Conservation (phyloP, 2,329 filamentous ascomycete species). For the Aspergillus quadricinctus region DNA sequence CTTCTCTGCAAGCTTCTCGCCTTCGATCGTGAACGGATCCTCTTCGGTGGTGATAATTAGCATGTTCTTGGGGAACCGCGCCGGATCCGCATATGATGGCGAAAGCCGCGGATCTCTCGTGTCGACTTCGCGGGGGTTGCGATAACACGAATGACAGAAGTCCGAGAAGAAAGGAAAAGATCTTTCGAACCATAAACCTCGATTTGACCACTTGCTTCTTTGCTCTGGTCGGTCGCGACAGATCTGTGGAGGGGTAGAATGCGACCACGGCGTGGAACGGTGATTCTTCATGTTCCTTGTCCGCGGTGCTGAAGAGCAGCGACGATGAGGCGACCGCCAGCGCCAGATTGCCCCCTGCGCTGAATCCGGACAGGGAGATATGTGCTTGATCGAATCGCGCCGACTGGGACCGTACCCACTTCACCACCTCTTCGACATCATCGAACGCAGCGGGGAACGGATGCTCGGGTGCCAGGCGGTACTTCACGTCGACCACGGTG, state of each 20-base stretch:
- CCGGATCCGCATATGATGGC: not conserved
- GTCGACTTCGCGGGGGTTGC: not conserved
- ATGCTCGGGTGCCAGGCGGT: constrained; percentile 37
- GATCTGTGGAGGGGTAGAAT: not conserved
- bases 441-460: constrained; percentile 36
- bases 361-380: constrained; percentile 38
- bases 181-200: not conserved
- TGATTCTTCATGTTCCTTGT: not conserved
- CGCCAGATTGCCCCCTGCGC: constrained; percentile 38
- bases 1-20: not conserved
- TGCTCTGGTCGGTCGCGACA: not conserved
- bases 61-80: not conserved
- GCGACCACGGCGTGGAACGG: not conserved
- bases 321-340: constrained; percentile 23
- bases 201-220: not conserved
- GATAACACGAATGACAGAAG: not conserved
- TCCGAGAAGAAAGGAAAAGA: not conserved
- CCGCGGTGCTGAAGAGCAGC: not conserved
- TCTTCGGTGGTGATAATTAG: not conserved
- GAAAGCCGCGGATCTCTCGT: constrained; percentile 1
- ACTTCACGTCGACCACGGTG: constrained; percentile 34
- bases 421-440: constrained; percentile 33
- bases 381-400: constrained; percentile 25
- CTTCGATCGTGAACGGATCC: not conserved
- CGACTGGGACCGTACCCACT: constrained; percentile 27